A percentile compares a stretch with the other conserved stretches of the same genome.
Conservation (phyloP, 768 basidiomycete genomes). For the Tephrocybe sp. region DNA sequence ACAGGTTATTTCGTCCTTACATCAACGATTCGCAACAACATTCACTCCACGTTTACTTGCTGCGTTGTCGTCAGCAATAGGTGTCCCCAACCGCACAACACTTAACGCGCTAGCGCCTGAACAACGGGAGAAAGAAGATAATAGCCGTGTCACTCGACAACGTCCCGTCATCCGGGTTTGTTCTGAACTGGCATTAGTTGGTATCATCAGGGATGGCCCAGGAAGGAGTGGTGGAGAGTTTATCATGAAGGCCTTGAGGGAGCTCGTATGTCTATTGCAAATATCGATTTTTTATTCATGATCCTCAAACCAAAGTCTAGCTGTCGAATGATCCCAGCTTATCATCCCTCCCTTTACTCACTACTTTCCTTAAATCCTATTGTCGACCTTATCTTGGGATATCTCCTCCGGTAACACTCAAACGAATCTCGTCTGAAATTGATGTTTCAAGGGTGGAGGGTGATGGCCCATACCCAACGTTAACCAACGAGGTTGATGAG, state of each 20-base stretch:
- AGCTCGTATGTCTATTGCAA: conserved; percentile 57
- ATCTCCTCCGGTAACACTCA: conserved; percentile 44
- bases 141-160: conserved; percentile 72
- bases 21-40: conserved; percentile 77
- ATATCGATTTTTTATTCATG: neutral
- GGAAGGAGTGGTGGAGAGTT: conserved; percentile 78
- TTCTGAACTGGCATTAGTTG: conserved; percentile 87
- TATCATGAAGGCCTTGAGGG: conserved; percentile 84
- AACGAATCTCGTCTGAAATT: conserved; percentile 54
- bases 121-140: conserved; percentile 92
- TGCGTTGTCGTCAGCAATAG: conserved; percentile 54
- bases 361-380: conserved; percentile 93
- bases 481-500: conserved; percentile 58
- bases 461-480: conserved; percentile 36
- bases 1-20: conserved; percentile 85
- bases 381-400: conserved; percentile 86
- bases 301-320: conserved; percentile 37
- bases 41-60: conserved; percentile 75
- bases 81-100: conserved; percentile 54
- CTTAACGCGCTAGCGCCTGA: conserved; percentile 62
- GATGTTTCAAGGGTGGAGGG: conserved; percentile 46
- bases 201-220: conserved; percentile 72
- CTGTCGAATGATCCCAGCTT: conserved; percentile 84
- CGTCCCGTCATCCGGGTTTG: conserved; percentile 84
- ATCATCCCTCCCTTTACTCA: conserved; percentile 84